Base-by-base conservation (phyloP, 2,329 filamentous ascomycete species). In the Colletotrichum siamense region DNA sequence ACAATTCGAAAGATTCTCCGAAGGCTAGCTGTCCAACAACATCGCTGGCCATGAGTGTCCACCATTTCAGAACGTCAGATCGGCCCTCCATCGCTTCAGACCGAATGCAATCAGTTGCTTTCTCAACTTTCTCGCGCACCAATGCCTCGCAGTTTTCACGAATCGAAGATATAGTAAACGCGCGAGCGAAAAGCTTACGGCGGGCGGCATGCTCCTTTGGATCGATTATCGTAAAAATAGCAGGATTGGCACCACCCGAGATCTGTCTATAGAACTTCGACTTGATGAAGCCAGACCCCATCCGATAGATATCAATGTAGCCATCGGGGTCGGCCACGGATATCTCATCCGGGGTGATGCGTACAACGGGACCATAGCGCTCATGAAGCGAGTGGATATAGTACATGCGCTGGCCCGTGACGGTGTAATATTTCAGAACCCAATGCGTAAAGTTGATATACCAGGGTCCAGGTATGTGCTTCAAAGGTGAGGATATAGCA, bases 21-120 rank as follows among this genome's bases (percentile, higher is more conserved):
- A 92, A 92, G 2, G 83, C 87, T 8, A 92, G 80, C 67, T 91
- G 85, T 0, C 86, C 89, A 66, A 91, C 89, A 1, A 90, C 81
- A 78, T 92, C 91, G 0, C 89, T 90, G 0, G 89, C 82, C 84
- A 91, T 87, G 69, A 90, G 90, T 8, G 87, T 80, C 82, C 85
- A 89, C 90, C 90, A 92, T 72, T 90, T 90, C 73, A 86, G 84
- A 0, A 91, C 81, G 75, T 92, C 89, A 0, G 82, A 84, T 0
- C 76, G 81, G 0, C 86, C 84, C 1, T 80, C 79, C 0, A 72
- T 66, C 22, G 86, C 84, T 64, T 91, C 89, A n/a, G 86, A 81
- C 0, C 76, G 80, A 26, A 92, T 91, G 63, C 82, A 83, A 4
- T 84, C 36, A 2, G 91, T 83, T 0, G 88, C 81, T 12, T 88